A percentile compares a stretch with the other conserved stretches of the same genome.
phyloP scores from a whole-genome alignment of 306 rosid genomes.

The Acacia acuminata region DNA sequence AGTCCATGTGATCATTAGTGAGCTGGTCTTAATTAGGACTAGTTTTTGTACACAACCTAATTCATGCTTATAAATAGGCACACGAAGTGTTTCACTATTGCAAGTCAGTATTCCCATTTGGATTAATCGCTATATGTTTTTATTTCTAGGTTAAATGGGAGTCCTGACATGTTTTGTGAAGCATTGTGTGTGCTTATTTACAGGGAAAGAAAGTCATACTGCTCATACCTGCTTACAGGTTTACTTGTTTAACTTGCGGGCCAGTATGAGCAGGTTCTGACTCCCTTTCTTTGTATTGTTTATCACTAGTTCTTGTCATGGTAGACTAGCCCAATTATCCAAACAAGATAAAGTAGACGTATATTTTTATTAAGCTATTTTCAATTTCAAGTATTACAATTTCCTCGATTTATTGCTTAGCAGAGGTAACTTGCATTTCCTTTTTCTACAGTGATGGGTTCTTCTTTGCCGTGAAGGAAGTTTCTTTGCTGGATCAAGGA shows the following conservation, averaged over 20 bases:
- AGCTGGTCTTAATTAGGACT: not conserved
- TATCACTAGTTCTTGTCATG: not conserved
- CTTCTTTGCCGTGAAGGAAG: constrained; percentile 76
- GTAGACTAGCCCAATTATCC: not conserved
- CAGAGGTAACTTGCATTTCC: constrained; percentile 18
- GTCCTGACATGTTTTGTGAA: not conserved
- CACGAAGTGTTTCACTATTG: not conserved
- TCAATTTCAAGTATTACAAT: constrained; percentile 1
- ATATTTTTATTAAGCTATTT: constrained; percentile 13
- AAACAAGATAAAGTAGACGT: constrained; percentile 7
- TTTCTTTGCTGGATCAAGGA: constrained; percentile 66
- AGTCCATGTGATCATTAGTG: not conserved
- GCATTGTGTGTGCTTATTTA: not conserved
- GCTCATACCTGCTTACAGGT: not conserved
- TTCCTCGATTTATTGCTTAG: constrained; percentile 14
- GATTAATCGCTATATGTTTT: not conserved
- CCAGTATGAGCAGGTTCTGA: not conserved
- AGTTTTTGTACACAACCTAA: not conserved
- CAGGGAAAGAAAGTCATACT: not conserved
- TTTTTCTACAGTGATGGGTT: constrained; percentile 57
- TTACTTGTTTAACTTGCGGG: not conserved
- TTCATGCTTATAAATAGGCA: not conserved
- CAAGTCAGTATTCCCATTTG: not conserved
- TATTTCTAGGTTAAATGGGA: not conserved
- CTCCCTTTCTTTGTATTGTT: not conserved